Evolutionary conservation across 495 filamentous ascomycete genomes (phyloP), one percentile per base, ranked within the genome.

Genomic region (Aspergillus bridgeri): DNA sequence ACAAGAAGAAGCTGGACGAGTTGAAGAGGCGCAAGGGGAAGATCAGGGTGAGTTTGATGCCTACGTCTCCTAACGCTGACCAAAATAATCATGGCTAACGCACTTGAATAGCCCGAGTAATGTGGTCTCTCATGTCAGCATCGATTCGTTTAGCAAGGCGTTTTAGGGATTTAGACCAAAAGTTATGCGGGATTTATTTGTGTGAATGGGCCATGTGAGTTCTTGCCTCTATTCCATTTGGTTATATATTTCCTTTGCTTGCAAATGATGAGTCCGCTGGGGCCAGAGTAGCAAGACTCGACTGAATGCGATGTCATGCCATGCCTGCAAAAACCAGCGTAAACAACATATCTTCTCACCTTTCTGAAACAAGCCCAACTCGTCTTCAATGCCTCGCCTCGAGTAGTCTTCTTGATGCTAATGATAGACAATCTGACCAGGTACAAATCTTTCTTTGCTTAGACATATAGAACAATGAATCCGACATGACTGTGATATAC

Each of bases 271-370:
- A 81, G 65, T 65, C 60, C 70, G 78, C 80, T 81, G 77, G 79
- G 80, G 79, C 80, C 78, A 82, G 72, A 81, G 75, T 79, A 82
- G 76, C 63, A 71, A 72, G 68, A 72, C 67, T 72, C 69, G 53
- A 57, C 58, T 53, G 33, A 57, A 59, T 53, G 33, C 58, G 71
- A 72, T 72, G 72, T 73, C 57, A 60, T 73, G 68, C 76, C 54
- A 72, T 82, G 79, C 60, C 78, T 81, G 69, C 69, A 76, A 75
- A 72, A 60, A 77, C 79, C 79, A 81, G 79, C 79, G 65, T 67
- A 64, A 60, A 57, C 57, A 47, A 46, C 56, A 60, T 59, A 78
- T 81, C 79, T 82, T 82, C 79, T 82, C 80, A 73, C 69, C 64
- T 74, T 53, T 70, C 71, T 76, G 75, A 79, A 56, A 49, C 59